Evolutionary conservation across 768 basidiomycete species (phyloP).

Genomic region (Leucogyrophana mollusca): DNA sequence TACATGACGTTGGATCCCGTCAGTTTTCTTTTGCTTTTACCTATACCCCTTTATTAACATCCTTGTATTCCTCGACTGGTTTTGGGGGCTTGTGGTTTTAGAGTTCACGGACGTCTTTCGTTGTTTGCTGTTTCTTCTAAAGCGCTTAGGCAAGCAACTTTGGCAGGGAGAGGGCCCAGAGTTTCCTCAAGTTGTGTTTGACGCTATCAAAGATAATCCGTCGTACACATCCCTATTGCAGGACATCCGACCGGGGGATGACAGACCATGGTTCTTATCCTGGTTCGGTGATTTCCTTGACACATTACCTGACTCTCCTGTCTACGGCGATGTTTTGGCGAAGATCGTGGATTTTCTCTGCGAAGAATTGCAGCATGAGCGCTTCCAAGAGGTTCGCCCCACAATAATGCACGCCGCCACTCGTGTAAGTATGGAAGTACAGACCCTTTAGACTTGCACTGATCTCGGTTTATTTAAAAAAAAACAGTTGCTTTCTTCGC

Average conservation of each 20-base stretch:
- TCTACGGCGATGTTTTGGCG: slow-evolving; percentile 68
- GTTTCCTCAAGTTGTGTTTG: slow-evolving; percentile 77
- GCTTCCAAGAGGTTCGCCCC: slow-evolving; percentile 60
- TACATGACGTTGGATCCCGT: slow-evolving; percentile 62
- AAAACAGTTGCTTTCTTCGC: slow-evolving; percentile 30
- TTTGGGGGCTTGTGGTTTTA: slow-evolving; percentile 24
- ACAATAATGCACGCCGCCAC: slow-evolving; percentile 58
- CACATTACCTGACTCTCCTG: slow-evolving; percentile 47
- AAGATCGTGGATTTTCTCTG: slow-evolving; percentile 72
- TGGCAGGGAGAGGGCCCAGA: slow-evolving; percentile 75
- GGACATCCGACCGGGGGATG: slow-evolving; percentile 26
- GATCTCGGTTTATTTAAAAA: slow-evolving; percentile 1
- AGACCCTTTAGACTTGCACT: no score
- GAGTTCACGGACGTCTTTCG: slow-evolving; percentile 61
- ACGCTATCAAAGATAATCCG: slow-evolving; percentile 78
- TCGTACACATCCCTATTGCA: slow-evolving; percentile 49
- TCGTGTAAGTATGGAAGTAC: slow-evolving; percentile 47
- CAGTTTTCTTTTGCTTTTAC: slow-evolving; percentile 33
- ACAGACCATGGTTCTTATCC: slow-evolving; percentile 48
- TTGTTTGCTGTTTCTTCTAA: slow-evolving; percentile 59
- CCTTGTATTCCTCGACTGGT: background rate
- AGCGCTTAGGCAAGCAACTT: slow-evolving; percentile 50
- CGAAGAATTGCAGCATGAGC: slow-evolving; percentile 78
- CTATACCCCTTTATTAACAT: slow-evolving; percentile 7
- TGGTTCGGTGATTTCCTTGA: slow-evolving; percentile 68